A percentile compares a stretch with the other conserved stretches of the same genome.
Evolutionary conservation across 495 filamentous ascomycete genomes (phyloP).

Genomic region (Lepraria neglecta): DNA sequence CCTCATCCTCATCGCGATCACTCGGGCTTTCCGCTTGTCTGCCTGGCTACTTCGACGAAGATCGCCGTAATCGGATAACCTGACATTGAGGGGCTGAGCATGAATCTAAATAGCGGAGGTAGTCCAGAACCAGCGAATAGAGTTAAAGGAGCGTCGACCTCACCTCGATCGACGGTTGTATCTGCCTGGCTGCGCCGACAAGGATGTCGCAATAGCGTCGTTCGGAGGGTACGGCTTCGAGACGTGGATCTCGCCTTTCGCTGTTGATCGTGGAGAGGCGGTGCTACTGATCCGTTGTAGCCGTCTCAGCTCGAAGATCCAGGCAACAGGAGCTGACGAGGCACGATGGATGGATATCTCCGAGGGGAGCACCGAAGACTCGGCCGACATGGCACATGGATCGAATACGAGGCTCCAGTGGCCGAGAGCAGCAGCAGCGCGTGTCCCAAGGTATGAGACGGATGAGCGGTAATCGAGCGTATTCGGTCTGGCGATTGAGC

Average conservation of each 20-base stretch:
- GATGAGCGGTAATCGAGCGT: neutral
- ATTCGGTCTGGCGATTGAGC: conserved; percentile 5
- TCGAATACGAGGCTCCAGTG: conserved; percentile 2
- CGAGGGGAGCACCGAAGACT: neutral
- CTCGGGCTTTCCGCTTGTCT: neutral
- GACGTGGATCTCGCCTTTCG: neutral
- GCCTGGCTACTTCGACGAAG: neutral
- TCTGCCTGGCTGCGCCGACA: neutral
- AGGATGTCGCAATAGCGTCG: neutral
- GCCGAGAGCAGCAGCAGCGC: neutral
- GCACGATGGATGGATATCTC: neutral
- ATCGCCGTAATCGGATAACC: neutral
- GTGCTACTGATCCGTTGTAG: neutral
- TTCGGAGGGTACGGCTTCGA: neutral
- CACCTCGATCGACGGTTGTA: neutral
- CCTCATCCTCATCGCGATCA: neutral
- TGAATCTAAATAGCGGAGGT: neutral
- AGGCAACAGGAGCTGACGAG: neutral
- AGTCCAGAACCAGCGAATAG: neutral
- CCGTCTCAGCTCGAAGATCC: neutral
- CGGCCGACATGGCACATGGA: neutral
- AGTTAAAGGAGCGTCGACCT: neutral
- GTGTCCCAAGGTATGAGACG: neutral
- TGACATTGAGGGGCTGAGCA: neutral
- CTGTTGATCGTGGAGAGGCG: neutral